Evolutionary conservation across 257 asterid genomes (phyloP).

Genomic region (Echites panduratus): DNA sequence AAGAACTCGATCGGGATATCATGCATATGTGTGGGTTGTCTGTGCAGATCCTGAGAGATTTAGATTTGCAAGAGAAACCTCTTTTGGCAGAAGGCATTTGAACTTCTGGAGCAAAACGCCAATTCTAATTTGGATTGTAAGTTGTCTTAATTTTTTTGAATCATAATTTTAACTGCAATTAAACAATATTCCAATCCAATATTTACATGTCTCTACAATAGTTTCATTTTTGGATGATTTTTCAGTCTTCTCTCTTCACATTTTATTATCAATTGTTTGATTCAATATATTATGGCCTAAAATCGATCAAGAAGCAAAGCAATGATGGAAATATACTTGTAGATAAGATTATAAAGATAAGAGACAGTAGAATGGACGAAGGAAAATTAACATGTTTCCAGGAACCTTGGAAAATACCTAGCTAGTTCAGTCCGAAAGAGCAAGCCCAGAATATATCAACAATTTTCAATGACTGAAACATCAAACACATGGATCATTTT

Average conservation of each 20-base stretch:
- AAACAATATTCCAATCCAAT: background rate
- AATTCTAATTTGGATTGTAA: conserved; percentile 72
- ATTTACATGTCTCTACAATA: background rate
- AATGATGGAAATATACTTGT: no score
- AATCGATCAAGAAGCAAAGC: background rate
- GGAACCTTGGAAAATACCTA: no score
- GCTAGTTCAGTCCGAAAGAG: no score
- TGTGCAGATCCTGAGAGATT: conserved; percentile 80
- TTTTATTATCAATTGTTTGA: no score
- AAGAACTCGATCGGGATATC: background rate
- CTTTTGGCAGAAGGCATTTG: conserved; percentile 88
- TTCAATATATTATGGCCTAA: background rate
- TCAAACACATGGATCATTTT: no score
- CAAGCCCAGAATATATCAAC: no score
- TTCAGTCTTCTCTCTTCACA: background rate
- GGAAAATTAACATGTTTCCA: no score
- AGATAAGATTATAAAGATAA: no score
- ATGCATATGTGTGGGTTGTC: background rate
- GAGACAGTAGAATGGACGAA: no score
- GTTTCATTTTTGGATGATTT: no score
- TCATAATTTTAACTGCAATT: background rate
- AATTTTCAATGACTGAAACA: no score
- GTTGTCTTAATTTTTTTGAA: conserved; percentile 9
- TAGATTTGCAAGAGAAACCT: conserved; percentile 87
- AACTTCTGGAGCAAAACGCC: conserved; percentile 77